Evolutionary conservation across 495 filamentous ascomycete species (phyloP).

Genomic region (Parachaetomium inaequale): DNA sequence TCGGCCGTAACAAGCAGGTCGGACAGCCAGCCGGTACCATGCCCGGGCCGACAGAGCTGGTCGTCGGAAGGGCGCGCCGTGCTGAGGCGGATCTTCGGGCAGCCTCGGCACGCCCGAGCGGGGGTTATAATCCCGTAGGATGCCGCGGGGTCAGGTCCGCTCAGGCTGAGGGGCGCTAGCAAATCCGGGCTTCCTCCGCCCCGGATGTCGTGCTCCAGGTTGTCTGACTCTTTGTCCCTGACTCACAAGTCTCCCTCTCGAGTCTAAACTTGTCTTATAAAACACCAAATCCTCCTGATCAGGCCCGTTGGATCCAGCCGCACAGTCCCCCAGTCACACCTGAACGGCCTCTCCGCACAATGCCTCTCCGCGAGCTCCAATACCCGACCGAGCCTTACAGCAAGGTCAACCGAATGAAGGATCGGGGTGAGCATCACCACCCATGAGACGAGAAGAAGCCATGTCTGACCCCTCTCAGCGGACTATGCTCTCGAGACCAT

Average conservation of each 20-base stretch:
- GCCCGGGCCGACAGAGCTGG: background rate
- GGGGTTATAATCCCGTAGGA: background rate
- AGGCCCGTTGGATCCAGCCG: background rate
- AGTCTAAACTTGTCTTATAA: background rate
- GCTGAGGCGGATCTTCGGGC: background rate
- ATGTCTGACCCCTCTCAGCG: slow-evolving; percentile 42
- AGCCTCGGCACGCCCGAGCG: slow-evolving; percentile 12
- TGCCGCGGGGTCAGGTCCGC: too few species aligned
- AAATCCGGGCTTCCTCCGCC: background rate
- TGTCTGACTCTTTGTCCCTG: background rate
- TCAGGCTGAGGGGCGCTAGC: too few species aligned
- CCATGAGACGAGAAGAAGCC: background rate
- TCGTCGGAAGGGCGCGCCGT: slow-evolving; percentile 13
- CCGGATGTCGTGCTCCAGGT: background rate
- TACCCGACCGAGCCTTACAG: slow-evolving; percentile 66
- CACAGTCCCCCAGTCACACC: background rate
- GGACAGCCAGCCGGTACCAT: background rate
- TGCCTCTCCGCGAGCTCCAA: slow-evolving; percentile 51
- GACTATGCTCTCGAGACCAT: slow-evolving; percentile 73
- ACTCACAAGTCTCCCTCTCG: background rate
- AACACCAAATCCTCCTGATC: background rate
- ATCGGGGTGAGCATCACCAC: slow-evolving; percentile 52
- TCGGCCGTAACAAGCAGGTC: too few species aligned
- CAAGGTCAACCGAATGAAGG: slow-evolving; percentile 68
- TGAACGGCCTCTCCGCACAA: slow-evolving; percentile 27